Evolutionary conservation across 108 stramenopile genomes (phyloP).

Genomic region (Cyclotella kingstonii): DNA sequence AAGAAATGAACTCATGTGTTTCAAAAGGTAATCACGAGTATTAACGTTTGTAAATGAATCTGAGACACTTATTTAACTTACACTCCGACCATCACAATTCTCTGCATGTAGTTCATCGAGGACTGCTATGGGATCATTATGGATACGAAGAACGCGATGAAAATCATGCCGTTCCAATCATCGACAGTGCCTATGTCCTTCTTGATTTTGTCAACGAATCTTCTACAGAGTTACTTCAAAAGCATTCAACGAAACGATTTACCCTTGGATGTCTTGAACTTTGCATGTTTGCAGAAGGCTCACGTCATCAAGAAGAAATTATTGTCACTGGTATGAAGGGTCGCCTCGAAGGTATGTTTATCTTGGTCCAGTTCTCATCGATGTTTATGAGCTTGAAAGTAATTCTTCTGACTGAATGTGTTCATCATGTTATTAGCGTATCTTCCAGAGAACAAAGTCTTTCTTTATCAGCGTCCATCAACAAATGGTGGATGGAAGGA

Average conservation of each 20-base stretch:
- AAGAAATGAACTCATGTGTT: constrained; percentile 60
- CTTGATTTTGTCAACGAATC: constrained; percentile 52
- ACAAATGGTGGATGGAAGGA: constrained; percentile 54
- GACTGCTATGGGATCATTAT: constrained; percentile 59
- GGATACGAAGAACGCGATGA: constrained; percentile 34
- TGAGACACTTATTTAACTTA: neutral
- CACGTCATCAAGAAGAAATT: constrained; percentile 86
- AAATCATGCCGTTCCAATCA: constrained; percentile 54
- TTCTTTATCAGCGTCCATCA: constrained; percentile 60
- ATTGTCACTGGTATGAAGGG: constrained; percentile 86
- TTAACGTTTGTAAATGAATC: neutral
- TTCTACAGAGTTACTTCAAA: neutral
- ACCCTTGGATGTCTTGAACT: constrained; percentile 77
- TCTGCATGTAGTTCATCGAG: constrained; percentile 54
- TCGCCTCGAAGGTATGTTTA: constrained; percentile 52
- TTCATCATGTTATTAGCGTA: constrained; percentile 46
- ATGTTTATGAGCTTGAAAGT: neutral
- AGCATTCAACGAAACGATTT: constrained; percentile 22
- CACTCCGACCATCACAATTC: constrained; percentile 3
- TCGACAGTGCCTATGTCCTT: constrained; percentile 80
- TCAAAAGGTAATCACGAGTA: constrained; percentile 24
- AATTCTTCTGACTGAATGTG: neutral
- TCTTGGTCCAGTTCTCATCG: neutral
- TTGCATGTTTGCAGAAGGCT: constrained; percentile 84
- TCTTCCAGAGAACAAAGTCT: constrained; percentile 86